Evolutionary conservation across 1,284 basidiomycete species (phyloP).

Genomic region (Leccinum pachyderme): DNA sequence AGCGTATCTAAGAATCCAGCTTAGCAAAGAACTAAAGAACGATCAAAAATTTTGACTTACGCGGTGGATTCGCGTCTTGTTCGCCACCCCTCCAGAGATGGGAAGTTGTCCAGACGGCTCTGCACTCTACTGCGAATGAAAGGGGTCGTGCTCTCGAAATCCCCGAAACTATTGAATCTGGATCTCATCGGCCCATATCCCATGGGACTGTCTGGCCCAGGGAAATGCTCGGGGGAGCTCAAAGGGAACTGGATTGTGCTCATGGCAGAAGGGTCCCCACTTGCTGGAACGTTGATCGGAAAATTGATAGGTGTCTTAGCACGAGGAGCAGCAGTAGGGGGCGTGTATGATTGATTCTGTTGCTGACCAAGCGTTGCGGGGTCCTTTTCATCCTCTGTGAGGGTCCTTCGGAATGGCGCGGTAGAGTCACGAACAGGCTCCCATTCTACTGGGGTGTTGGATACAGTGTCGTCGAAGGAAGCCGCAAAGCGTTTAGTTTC

Average conservation of each 20-base stretch:
- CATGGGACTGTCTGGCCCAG: conserved; percentile 53
- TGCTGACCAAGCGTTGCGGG: conserved; percentile 42
- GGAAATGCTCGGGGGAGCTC: conserved; percentile 63
- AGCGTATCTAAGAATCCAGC: conserved; percentile 52
- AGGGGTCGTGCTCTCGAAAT: conserved; percentile 66
- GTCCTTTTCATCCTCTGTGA: conserved; percentile 78
- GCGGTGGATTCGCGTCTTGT: conserved; percentile 79
- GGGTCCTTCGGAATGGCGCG: conserved; percentile 79
- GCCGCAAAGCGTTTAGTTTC: conserved; percentile 59
- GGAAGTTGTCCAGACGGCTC: conserved; percentile 63
- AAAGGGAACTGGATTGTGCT: conserved; percentile 80
- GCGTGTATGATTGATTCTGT: conserved; percentile 35
- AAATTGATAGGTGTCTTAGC: conserved; percentile 56
- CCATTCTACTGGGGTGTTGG: conserved; percentile 52
- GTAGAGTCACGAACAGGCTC: conserved; percentile 54
- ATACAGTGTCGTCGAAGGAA: conserved; percentile 53
- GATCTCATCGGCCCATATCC: conserved; percentile 49
- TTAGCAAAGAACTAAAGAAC: conserved; percentile 5
- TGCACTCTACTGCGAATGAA: conserved; percentile 81
- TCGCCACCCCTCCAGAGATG: conserved; percentile 70
- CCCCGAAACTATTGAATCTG: conserved; percentile 65
- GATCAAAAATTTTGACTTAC: conserved; percentile 43
- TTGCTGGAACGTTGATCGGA: conserved; percentile 48
- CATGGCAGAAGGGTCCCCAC: conserved; percentile 44
- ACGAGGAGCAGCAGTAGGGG: conserved; percentile 42